A percentile compares a stretch with the other conserved stretches of the same genome.
Conservation (phyloP, 495 filamentous ascomycete species). For the Friedmanniomyces endolithicus region DNA sequence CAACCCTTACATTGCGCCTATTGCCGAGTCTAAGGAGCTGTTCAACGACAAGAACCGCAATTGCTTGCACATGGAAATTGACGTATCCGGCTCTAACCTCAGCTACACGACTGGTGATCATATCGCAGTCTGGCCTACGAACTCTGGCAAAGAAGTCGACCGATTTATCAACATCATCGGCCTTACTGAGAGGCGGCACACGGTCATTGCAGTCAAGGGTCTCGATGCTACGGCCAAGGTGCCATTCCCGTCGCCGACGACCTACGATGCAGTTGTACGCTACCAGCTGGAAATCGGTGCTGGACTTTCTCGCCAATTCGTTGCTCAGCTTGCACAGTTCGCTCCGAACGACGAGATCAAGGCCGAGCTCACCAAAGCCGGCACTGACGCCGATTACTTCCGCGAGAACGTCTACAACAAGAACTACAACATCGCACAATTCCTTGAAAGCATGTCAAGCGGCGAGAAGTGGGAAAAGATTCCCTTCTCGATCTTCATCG, state of each 20-base stretch:
- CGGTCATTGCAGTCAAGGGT: slow-evolving; percentile 79
- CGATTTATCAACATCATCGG: slow-evolving; percentile 73
- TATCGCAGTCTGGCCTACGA: slow-evolving; percentile 94
- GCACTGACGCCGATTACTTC: slow-evolving; percentile 93
- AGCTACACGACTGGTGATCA: slow-evolving; percentile 95
- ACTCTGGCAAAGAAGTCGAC: slow-evolving; percentile 84
- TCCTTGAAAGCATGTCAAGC: slow-evolving; percentile 59
- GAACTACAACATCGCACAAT: slow-evolving; percentile 82
- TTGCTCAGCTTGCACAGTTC: slow-evolving; percentile 77
- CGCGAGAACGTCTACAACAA: slow-evolving; percentile 70
- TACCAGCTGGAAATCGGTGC: slow-evolving; percentile 98
- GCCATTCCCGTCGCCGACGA: slow-evolving; percentile 93
- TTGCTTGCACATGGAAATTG: slow-evolving; percentile 94
- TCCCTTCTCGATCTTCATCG: slow-evolving; percentile 90
- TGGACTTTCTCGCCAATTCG: slow-evolving; percentile 90
- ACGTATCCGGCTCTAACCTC: slow-evolving; percentile 73
- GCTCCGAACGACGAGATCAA: slow-evolving; percentile 75
- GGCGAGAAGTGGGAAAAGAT: slow-evolving; percentile 65
- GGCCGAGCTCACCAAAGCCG: slow-evolving; percentile 75
- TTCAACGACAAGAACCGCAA: slow-evolving; percentile 89
- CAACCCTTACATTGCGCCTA: slow-evolving; percentile 94
- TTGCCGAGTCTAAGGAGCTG: slow-evolving; percentile 75
- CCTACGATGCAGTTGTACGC: slow-evolving; percentile 82
- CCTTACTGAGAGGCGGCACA: slow-evolving; percentile 61
- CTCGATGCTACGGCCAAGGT: slow-evolving; percentile 94